Evolutionary conservation across 2,329 filamentous ascomycete genomes (phyloP).

Genomic region (Epichloe scottii): DNA sequence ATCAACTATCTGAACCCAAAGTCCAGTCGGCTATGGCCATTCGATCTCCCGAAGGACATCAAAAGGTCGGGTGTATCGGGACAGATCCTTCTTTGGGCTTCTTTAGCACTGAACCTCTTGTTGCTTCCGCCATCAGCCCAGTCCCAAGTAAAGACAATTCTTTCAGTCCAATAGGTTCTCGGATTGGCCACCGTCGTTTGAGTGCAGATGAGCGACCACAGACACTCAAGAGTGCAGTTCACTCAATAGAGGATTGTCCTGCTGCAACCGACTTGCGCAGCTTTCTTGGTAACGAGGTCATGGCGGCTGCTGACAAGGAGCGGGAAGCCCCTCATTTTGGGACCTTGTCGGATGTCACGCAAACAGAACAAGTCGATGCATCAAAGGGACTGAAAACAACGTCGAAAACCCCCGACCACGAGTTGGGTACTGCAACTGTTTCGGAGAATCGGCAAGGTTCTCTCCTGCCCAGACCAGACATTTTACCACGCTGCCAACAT

Average conservation of each 20-base stretch:
- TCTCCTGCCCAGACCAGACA: background rate
- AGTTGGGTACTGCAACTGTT: background rate
- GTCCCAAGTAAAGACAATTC: background rate
- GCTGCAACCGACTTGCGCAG: background rate
- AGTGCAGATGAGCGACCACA: background rate
- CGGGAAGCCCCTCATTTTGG: background rate
- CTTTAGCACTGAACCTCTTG: background rate
- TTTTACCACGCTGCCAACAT: background rate
- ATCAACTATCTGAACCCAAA: background rate
- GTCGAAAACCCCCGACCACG: background rate
- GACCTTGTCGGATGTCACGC: background rate
- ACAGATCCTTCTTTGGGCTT: background rate
- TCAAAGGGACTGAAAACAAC: background rate
- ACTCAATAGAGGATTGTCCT: background rate
- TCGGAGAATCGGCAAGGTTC: background rate
- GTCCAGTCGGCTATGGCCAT: background rate
- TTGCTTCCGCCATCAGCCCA: background rate
- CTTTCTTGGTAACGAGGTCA: background rate
- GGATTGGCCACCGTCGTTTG: slow-evolving; percentile 1
- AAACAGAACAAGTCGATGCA: background rate
- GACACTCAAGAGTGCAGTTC: background rate
- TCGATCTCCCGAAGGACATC: background rate
- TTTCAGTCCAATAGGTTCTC: background rate
- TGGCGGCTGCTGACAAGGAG: background rate
- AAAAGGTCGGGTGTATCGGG: background rate